Conservation (phyloP, 148 eudicot genomes). For the Rhododendron molle region DNA sequence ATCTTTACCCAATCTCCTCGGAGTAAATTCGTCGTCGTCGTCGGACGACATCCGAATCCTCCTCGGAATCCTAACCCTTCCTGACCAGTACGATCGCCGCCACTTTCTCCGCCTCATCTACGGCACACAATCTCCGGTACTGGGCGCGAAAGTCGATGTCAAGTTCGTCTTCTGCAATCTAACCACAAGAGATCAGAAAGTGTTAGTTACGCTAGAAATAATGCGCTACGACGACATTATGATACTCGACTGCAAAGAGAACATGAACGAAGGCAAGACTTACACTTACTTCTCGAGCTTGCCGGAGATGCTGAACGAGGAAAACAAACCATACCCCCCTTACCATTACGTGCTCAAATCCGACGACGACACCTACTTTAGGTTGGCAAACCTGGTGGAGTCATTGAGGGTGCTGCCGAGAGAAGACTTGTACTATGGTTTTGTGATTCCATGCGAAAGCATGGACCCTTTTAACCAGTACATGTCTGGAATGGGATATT, state of each 20-base stretch:
- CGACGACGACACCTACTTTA: constrained; percentile 71
- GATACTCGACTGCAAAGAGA: constrained; percentile 71
- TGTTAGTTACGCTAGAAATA: constrained; percentile 73
- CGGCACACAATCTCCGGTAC: constrained; percentile 45
- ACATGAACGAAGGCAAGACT: constrained; percentile 89
- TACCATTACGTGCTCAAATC: constrained; percentile 82
- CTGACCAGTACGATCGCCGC: constrained; percentile 75
- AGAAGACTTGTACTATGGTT: constrained; percentile 84
- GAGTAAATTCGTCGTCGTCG: constrained; percentile 16
- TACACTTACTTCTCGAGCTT: constrained; percentile 79
- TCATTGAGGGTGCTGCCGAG: constrained; percentile 67
- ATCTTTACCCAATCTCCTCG: not conserved
- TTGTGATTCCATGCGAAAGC: constrained; percentile 71
- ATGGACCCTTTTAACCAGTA: constrained; percentile 78
- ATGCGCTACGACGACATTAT: constrained; percentile 77
- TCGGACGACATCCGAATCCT: constrained; percentile 51
- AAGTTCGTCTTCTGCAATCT: constrained; percentile 88
- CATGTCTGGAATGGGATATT: constrained; percentile 90
- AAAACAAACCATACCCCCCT: constrained; percentile 41
- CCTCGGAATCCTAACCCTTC: constrained; percentile 67
- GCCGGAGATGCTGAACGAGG: constrained; percentile 43
- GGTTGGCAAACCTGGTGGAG: constrained; percentile 55
- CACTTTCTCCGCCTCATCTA: constrained; percentile 80
- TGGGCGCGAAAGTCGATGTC: constrained; percentile 55
- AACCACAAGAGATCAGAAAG: constrained; percentile 74